Base-by-base conservation (phyloP, 139 green algal genomes). In the Picochlorum sp. region DNA sequence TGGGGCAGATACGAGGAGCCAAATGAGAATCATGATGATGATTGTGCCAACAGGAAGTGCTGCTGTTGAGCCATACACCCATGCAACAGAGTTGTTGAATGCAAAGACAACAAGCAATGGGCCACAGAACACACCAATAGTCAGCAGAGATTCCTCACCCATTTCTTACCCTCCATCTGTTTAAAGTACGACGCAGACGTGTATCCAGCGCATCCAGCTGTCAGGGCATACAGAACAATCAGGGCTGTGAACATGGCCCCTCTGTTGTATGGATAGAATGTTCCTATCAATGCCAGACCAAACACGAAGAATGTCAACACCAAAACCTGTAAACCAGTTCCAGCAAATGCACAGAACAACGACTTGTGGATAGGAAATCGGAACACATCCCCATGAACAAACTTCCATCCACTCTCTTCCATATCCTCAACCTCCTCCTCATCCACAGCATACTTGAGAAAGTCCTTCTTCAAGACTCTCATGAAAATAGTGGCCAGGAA, bases 401-500 rank as follows among this genome's bases (percentile, higher is more conserved):
- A 92, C 83, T 97, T 97, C 90, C 90, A 97, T 34, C 89, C 85
- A 16, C 37, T 56, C 34, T 66, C 61, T 21, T 66, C 61, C 32
- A 51, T 34, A 8, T 81, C 78, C 5, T 73, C 66, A 49, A 23
- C 56, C 34, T 65, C 67, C 52, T 79, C 70, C 26, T 86, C 76
- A 45, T 81, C 69, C 28, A 45, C 58, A 2, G 72, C 85, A 83
- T 88, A 96, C 77, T 92, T 92, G 41, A 95, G 41, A 63, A 96
- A 95, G 75, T 97, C 91, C 65, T 91, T 90, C 73, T 92, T 94
- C 28, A 97, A 81, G 55, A 95, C 88, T 4, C 90, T 81, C 79
- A 95, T 85, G 41, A 97, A 79, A 76, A 97, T 96, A 64, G 91
- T 97, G 52, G 89, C 85, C 68, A 97, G 81, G 83, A 97, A 96